phyloP scores from a whole-genome alignment of 345 rosid species.

The Cardamine chenopodiifolia region DNA sequence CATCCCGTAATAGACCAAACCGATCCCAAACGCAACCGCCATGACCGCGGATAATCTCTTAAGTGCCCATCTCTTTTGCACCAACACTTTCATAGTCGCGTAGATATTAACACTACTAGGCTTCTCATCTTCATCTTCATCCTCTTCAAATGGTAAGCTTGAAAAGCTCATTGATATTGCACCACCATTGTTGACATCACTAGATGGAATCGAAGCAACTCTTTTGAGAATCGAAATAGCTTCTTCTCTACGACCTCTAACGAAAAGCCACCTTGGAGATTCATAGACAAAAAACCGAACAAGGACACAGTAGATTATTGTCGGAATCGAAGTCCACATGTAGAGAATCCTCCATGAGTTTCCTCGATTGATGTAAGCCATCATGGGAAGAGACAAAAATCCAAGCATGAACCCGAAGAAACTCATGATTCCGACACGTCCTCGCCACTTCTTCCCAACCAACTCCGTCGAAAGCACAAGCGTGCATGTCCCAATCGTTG shows the following conservation, averaged over 20 bases:
- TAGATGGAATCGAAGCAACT: slow-evolving; percentile 32
- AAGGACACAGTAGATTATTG: slow-evolving; percentile 40
- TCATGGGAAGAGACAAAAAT: slow-evolving; percentile 49
- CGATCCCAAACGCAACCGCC: slow-evolving; percentile 59
- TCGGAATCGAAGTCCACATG: slow-evolving; percentile 56
- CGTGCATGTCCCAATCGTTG: slow-evolving; percentile 53
- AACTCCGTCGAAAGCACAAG: slow-evolving; percentile 55
- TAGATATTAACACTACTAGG: slow-evolving; percentile 43
- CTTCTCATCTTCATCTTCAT: slow-evolving; percentile 23
- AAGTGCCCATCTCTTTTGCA: slow-evolving; percentile 57
- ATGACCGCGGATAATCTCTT: slow-evolving; percentile 47
- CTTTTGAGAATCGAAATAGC: slow-evolving; percentile 55
- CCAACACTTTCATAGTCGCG: slow-evolving; percentile 50
- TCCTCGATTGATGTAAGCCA: slow-evolving; percentile 48
- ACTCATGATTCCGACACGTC: slow-evolving; percentile 49
- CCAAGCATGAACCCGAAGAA: slow-evolving; percentile 55
- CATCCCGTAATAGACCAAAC: slow-evolving; percentile 76
- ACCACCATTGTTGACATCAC: slow-evolving; percentile 20
- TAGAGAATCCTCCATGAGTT: slow-evolving; percentile 54
- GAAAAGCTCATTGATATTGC: slow-evolving; percentile 44
- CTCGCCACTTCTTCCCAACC: slow-evolving; percentile 56
- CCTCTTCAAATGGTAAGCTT: slow-evolving; percentile 39
- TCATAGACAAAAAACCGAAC: slow-evolving; percentile 48
- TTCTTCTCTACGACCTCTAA: slow-evolving; percentile 57
- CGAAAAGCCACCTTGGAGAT: slow-evolving; percentile 64